Base-by-base conservation (phyloP, 2,329 filamentous ascomycete genomes). In the Colletotrichum sp. region DNA sequence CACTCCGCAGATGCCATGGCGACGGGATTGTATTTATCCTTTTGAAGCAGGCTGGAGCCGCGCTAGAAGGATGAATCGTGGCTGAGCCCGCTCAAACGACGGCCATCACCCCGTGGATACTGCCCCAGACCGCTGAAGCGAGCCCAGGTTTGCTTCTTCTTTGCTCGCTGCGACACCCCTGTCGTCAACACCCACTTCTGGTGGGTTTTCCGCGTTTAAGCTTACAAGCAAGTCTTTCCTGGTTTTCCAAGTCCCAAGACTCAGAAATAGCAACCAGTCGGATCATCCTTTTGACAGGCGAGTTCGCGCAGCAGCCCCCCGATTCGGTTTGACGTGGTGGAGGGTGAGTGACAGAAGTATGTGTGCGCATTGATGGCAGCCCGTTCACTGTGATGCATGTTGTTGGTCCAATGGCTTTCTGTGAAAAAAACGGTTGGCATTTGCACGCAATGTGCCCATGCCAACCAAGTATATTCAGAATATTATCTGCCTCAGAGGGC, bases 401-500 rank as follows among this genome's bases (percentile, higher is more conserved):
- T 12, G 9, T 24, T 18, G 18, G 13, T 28, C 21, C 61, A 64
- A 26, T 39, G 28, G 13, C 36, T 18, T 24, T 61, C 7, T 28
- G n/a, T 67, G 32, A 24, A 24, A 43, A 55, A 69, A 68, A 65
- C 30, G 21, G 52, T 48, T 55, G 59, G 21, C 59, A 30, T 52
- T 30, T 39, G 26, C 59, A 43, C 32, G 34, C 4, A 9, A 18
- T 43, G 26, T 61, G 63, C n/a, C 39, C n/a, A 48, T 73, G 39
- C 43, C 64, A 74, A 30, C 32, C 68, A 55, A 43, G 60, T 75
- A 52, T 75, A 75, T 76, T 76, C 55, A 60, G 43, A 66, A 21
- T 69, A 74, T 74, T 71, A 75, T 76, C 74, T 76, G 61, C 74
- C 52, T 39, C 74, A 63, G 16, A 71, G 52, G 67, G 55, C 65